Evolutionary conservation across 768 basidiomycete genomes (phyloP).

Genomic region (Inosperma sp.): DNA sequence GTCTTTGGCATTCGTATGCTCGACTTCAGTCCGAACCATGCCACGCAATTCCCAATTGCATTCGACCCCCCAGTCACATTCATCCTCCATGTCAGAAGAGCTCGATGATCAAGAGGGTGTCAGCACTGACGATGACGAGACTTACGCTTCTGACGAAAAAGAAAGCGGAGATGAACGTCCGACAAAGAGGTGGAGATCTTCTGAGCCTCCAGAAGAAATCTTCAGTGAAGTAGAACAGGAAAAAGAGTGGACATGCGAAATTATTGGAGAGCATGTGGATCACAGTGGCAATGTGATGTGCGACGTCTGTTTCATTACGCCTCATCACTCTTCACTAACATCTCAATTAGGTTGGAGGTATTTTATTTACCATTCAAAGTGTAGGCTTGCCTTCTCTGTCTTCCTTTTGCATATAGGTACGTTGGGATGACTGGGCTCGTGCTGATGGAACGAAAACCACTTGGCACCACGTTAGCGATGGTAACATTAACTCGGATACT

Average conservation of each 20-base stretch:
- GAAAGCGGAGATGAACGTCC: not conserved
- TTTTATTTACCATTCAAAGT: not conserved
- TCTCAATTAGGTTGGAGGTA: slow-evolving; percentile 30
- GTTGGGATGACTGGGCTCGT: slow-evolving; percentile 50
- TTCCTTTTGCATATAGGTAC: slow-evolving; percentile 32
- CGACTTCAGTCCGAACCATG: too few relatives aligned
- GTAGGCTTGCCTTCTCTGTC: not conserved
- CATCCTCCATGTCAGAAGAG: too few relatives aligned
- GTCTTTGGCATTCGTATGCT: too few relatives aligned
- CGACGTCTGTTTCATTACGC: not conserved
- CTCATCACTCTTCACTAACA: not conserved
- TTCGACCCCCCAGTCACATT: too few relatives aligned
- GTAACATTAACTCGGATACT: slow-evolving; percentile 15
- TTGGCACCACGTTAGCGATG: slow-evolving; percentile 40
- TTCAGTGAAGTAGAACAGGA: slow-evolving; percentile 27
- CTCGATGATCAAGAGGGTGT: too few relatives aligned
- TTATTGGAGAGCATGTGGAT: slow-evolving; percentile 41
- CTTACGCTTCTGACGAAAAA: not conserved
- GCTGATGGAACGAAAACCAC: slow-evolving; percentile 51
- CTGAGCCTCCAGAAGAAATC: slow-evolving; percentile 21
- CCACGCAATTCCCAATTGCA: too few relatives aligned
- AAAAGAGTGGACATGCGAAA: slow-evolving; percentile 31
- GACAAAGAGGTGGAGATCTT: slow-evolving; percentile 9
- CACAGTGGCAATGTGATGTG: slow-evolving; percentile 30
- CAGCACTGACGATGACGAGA: not conserved